phyloP scores from a whole-genome alignment of 2,329 filamentous ascomycete species.

The Ascocoryne sarcoides region DNA sequence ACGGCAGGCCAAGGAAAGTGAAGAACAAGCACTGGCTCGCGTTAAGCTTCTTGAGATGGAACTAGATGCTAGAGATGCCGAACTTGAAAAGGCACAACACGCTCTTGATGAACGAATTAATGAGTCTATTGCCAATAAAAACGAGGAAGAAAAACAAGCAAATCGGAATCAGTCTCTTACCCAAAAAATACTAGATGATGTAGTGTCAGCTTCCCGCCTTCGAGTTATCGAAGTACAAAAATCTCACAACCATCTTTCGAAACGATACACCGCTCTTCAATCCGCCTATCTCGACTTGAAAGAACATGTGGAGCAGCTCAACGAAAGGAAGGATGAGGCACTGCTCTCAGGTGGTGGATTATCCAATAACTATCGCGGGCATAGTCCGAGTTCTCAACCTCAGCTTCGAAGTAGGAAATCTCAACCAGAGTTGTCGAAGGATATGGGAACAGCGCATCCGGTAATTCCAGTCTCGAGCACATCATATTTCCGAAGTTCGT shows the following conservation, averaged over 20 bases:
- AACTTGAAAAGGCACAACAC: conserved; percentile 33
- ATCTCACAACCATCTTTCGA: conserved; percentile 40
- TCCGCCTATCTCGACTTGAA: conserved; percentile 28
- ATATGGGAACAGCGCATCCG: neutral
- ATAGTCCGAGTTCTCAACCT: neutral
- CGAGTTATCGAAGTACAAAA: conserved; percentile 42
- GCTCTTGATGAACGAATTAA: conserved; percentile 39
- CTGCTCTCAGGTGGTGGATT: conserved; percentile 3
- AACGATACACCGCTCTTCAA: conserved; percentile 41
- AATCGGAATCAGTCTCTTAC: neutral
- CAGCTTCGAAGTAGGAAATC: neutral
- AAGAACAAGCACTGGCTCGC: conserved; percentile 48
- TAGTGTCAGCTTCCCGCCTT: conserved; percentile 11
- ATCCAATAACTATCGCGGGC: neutral
- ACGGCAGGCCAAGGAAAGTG: conserved; percentile 46
- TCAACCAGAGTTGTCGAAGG: neutral
- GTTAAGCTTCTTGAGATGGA: conserved; percentile 51
- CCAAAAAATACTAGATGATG: conserved; percentile 15
- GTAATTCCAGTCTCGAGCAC: neutral
- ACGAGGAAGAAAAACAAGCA: conserved; percentile 4
- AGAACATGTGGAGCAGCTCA: conserved; percentile 27
- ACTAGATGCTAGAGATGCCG: conserved; percentile 42
- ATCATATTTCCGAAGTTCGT: neutral
- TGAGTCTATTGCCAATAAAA: conserved; percentile 31
- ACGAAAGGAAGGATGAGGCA: conserved; percentile 12